Evolutionary conservation across 176 grass and related monocot genomes (phyloP).

Genomic region (Tuctoria greenei): DNA sequence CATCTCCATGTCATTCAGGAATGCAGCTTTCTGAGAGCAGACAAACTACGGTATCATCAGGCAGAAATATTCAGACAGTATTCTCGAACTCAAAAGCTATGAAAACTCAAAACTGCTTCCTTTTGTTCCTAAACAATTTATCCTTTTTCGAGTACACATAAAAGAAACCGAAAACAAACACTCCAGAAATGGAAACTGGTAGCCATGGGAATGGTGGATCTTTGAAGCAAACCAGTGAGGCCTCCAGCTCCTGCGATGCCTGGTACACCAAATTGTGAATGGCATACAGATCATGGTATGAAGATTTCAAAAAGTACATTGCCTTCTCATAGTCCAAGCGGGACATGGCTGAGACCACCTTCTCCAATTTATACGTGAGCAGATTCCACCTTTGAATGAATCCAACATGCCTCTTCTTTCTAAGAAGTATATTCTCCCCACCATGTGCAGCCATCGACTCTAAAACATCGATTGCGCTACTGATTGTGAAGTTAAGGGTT

Average conservation of each 20-base stretch:
- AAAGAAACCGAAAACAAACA: constrained; percentile 81
- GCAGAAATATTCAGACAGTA: constrained; percentile 28
- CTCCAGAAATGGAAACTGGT: constrained; percentile 66
- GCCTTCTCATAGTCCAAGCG: constrained; percentile 84
- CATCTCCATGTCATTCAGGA: constrained; percentile 27
- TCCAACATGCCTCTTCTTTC: constrained; percentile 78
- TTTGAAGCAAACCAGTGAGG: constrained; percentile 78
- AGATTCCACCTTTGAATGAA: constrained; percentile 96
- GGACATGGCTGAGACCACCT: constrained; percentile 79
- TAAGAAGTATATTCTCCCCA: constrained; percentile 71
- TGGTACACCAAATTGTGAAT: constrained; percentile 77
- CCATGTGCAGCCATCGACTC: constrained; percentile 73
- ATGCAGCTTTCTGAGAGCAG: constrained; percentile 20
- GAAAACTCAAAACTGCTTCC: constrained; percentile 80
- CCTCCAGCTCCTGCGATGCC: constrained; percentile 84
- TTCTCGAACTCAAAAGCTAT: constrained; percentile 30
- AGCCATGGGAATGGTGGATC: constrained; percentile 92
- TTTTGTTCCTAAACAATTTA: constrained; percentile 78
- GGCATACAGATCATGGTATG: constrained; percentile 86
- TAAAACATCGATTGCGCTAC: constrained; percentile 57
- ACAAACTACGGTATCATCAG: constrained; percentile 31
- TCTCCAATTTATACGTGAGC: constrained; percentile 80
- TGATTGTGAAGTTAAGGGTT: constrained; percentile 78
- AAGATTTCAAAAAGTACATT: constrained; percentile 74
- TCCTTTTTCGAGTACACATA: constrained; percentile 69